These are phyloP conservation scores for Podosphaera aphanis DNA, from an alignment of 2,329 filamentous ascomycete genomes.

Conservation along the genomic window DNA sequence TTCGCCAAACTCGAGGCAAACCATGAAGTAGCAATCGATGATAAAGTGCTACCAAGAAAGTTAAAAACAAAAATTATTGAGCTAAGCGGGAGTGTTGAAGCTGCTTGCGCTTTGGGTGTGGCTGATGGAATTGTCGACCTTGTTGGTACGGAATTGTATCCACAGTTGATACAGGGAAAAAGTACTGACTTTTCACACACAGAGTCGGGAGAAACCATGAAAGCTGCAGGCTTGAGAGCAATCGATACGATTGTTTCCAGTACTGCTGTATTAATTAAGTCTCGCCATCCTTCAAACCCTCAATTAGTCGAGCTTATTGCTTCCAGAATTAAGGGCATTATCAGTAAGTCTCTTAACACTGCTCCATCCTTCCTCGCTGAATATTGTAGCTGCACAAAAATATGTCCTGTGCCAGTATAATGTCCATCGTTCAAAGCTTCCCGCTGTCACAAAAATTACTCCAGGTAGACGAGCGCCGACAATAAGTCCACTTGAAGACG, in stretches of 20 bases:
- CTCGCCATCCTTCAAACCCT: slow-evolving; percentile 56
- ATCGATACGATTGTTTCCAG: slow-evolving; percentile 85
- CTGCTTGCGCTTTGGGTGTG: slow-evolving; percentile 82
- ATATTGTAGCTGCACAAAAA: slow-evolving; percentile 46
- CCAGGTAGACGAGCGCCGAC: slow-evolving; percentile 88
- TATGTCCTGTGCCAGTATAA: slow-evolving; percentile 97
- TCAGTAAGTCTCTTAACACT: slow-evolving; percentile 29
- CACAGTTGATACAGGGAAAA: neutral
- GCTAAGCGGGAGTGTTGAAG: slow-evolving; percentile 88
- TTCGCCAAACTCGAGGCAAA: slow-evolving; percentile 54
- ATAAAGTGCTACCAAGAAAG: slow-evolving; percentile 20
- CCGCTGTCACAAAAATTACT: slow-evolving; percentile 50
- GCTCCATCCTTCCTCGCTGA: slow-evolving; percentile 3
- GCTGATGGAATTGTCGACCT: slow-evolving; percentile 95
- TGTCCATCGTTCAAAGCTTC: slow-evolving; percentile 46
- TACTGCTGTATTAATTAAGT: slow-evolving; percentile 79
- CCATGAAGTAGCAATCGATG: slow-evolving; percentile 16
- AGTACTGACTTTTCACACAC: neutral
- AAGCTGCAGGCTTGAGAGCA: slow-evolving; percentile 74
- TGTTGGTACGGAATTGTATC: slow-evolving; percentile 47
- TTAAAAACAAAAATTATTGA: slow-evolving; percentile 77
- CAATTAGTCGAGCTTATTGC: slow-evolving; percentile 66
- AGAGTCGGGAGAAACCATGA: slow-evolving; percentile 98
- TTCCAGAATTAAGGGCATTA: slow-evolving; percentile 74
- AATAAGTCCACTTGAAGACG: slow-evolving; percentile 66